These are phyloP conservation scores for Aschersonia sp. DNA, from an alignment of 2,329 filamentous ascomycete genomes.

Conservation along the genomic window DNA sequence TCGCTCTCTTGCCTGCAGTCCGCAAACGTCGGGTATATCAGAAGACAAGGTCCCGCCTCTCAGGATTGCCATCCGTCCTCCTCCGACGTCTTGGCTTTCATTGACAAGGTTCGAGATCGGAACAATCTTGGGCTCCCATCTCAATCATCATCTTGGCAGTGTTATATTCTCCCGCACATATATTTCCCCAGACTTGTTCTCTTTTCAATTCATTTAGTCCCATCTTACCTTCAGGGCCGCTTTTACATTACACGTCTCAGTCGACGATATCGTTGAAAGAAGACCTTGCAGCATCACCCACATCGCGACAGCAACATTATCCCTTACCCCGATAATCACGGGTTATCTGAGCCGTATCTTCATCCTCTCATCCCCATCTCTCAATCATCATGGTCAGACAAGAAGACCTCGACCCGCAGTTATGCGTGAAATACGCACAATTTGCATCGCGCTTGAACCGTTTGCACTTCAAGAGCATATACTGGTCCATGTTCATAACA, in stretches of 20 bases:
- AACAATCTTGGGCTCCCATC: too few relatives aligned
- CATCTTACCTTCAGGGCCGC: too few relatives aligned
- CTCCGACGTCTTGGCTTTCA: too few relatives aligned
- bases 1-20: neutral
- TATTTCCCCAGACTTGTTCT: too few relatives aligned
- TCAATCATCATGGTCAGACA: neutral
- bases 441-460: constrained; percentile 27
- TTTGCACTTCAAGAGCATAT: constrained; percentile 28
- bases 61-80: neutral
- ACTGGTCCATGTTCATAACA: constrained; percentile 29
- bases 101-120: too few relatives aligned
- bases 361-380: neutral
- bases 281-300: too few relatives aligned
- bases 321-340: neutral
- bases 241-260: too few relatives aligned
- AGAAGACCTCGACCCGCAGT: constrained; percentile 10
- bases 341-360: neutral
- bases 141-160: too few relatives aligned
- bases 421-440: constrained; percentile 24
- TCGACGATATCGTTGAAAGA: too few relatives aligned
- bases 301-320: too few relatives aligned
- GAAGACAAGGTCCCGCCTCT: neutral
- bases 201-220: too few relatives aligned
- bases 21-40: neutral
- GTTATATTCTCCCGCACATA: too few relatives aligned